Base-by-base conservation (phyloP, 768 basidiomycete genomes). In the Boletales sp. region DNA sequence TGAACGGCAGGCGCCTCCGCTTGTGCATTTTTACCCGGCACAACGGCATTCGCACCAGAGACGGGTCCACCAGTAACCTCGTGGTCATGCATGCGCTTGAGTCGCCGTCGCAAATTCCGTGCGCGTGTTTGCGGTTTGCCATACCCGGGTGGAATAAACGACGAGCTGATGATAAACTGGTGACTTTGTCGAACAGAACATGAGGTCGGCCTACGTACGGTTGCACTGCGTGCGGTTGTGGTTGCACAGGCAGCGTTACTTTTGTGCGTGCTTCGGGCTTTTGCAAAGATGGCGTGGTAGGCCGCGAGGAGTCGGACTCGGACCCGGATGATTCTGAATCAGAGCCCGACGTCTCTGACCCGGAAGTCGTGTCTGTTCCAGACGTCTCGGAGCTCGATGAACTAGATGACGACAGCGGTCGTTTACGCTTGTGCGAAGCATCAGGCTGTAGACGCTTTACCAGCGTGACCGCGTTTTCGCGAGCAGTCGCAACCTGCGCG, bases 101-200 rank as follows among this genome's bases (percentile, higher is more conserved):
- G 64, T 36, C 77, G 74, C 32, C 83, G 72, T 32, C 84, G 78
- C n/a, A 74, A 58, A 59, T 86, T 86, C 6, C 84, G 75, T 19
- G 69, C 68, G 14, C 75, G 79, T 2, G 84, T 86, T 2, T 76
- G 63, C 0, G 76, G 62, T 62, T 82, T 85, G 13, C 84, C 84
- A 19, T 70, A 64, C 4, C 84, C 84, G 0, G 84, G 84, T 2
- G 84, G 82, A 9, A 84, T 74, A 10, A 50, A 45, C 0, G 36
- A 44, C 1, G 43, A 2, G 2, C 64, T 68, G 44, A 32, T 44
- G 28, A 57, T 30, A 0, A 13, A 32, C 37, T 2, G 8, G 9
- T 42, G 36, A 41, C 15, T 31, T 13, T 12, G 17, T 34, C 6
- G 21, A 21, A 25, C 18, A 2, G 1, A 9, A 32, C 36, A 2